phyloP scores from a whole-genome alignment of 2,329 filamentous ascomycete species.

The Blastomyces parvus region DNA sequence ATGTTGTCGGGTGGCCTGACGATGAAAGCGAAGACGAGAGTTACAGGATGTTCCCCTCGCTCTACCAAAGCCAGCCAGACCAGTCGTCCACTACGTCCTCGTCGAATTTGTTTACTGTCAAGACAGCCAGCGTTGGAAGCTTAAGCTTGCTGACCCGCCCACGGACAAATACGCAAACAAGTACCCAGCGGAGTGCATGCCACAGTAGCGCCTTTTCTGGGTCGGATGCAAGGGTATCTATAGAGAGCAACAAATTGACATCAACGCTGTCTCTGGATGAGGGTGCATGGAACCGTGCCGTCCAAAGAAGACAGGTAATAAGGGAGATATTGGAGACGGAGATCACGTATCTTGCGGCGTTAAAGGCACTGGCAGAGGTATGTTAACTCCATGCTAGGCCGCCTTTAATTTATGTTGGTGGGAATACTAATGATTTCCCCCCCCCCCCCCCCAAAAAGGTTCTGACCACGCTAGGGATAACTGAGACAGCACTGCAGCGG shows the following conservation, averaged over 20 bases:
- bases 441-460: too few species aligned
- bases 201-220: constrained; percentile 52
- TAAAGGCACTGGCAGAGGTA: constrained; percentile 81
- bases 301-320: constrained; percentile 67
- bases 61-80: constrained; percentile 39
- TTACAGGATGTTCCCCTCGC: constrained; percentile 17
- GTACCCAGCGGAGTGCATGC: constrained; percentile 36
- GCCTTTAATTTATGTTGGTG: background rate
- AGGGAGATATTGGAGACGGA: constrained; percentile 82
- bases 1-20: constrained; percentile 32
- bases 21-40: constrained; percentile 17
- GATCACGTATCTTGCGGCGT: constrained; percentile 75
- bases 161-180: constrained; percentile 49
- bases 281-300: constrained; percentile 58
- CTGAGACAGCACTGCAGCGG: constrained; percentile 63
- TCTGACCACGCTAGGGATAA: constrained; percentile 63
- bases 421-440: background rate
- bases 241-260: constrained; percentile 45
- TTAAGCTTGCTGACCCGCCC: constrained; percentile 59
- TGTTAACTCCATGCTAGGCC: constrained; percentile 21
- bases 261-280: constrained; percentile 51
- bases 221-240: constrained; percentile 56
- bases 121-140: constrained; percentile 70
- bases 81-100: constrained; percentile 66
- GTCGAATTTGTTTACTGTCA: constrained; percentile 68